phyloP scores from a whole-genome alignment of 2,329 filamentous ascomycete genomes.

The Fusarium graminum region DNA sequence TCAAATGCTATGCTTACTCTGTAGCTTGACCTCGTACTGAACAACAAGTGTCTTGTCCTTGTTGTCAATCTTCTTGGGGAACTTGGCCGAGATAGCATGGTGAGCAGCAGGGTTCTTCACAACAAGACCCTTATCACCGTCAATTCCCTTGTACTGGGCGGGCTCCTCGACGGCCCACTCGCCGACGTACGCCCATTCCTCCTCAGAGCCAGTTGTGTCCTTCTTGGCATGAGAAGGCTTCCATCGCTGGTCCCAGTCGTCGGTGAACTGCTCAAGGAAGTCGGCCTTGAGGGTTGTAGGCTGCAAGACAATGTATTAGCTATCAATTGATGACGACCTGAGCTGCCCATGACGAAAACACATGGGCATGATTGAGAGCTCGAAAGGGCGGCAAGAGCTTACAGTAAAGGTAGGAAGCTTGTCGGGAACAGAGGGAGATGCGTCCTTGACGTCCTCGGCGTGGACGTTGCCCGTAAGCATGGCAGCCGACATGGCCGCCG shows the following conservation, averaged over 20 bases:
- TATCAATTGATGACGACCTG: slow-evolving; percentile 33
- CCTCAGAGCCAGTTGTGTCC: slow-evolving; percentile 78
- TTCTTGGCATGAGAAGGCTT: slow-evolving; percentile 97
- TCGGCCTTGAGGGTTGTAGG: slow-evolving; percentile 89
- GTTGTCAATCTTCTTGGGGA: slow-evolving; percentile 95
- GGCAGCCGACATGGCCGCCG: slow-evolving; percentile 81
- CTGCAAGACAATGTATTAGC: slow-evolving; percentile 63
- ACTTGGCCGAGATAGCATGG: slow-evolving; percentile 99
- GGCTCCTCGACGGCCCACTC: slow-evolving; percentile 98
- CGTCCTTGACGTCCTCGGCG: slow-evolving; percentile 70
- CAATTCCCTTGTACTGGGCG: slow-evolving; percentile 87
- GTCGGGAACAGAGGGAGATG: slow-evolving; percentile 65
- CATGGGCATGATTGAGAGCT: slow-evolving; percentile 8
- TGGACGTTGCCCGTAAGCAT: slow-evolving; percentile 77
- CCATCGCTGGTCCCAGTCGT: slow-evolving; percentile 95
- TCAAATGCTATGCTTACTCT: slow-evolving; percentile 72
- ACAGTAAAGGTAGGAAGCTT: slow-evolving; percentile 89
- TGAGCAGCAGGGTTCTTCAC: slow-evolving; percentile 98
- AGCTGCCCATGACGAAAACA: slow-evolving; percentile 10
- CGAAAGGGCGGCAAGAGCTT: slow-evolving; percentile 58
- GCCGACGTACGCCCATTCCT: slow-evolving; percentile 98
- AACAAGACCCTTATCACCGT: slow-evolving; percentile 95
- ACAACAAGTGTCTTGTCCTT: slow-evolving; percentile 97
- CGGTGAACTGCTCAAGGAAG: slow-evolving; percentile 98
- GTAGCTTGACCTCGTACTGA: slow-evolving; percentile 99